Evolutionary conservation across 2,329 filamentous ascomycete species (phyloP), one percentile per base, ranked within the genome.

Genomic region (Colletotrichum zoysiae): DNA sequence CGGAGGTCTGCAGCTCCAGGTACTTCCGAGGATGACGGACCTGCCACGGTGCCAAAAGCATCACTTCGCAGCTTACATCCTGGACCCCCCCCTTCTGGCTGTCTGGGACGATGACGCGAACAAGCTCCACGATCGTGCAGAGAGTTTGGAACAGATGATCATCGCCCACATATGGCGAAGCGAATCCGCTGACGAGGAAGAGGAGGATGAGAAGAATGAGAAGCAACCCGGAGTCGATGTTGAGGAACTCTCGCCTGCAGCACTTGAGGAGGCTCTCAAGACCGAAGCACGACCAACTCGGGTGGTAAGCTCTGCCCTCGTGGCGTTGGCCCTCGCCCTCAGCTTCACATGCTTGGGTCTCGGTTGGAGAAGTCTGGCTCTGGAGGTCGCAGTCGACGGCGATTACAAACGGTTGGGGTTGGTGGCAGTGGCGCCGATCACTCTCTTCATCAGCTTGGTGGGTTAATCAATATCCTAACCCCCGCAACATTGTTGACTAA

Each of bases 1-100:
- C 20, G 83, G 86, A 65, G 88, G 88, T 4, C 84, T 91, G 23
- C 87, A 87, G 35, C 80, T 92, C 8, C 91, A 93, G 76, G 87
- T 92, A 5, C 81, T 92, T 30, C 86, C 86, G 2, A 86, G 85
- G 60, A 86, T 92, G 68, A 81, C 83, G 2, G 85, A 87, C 60
- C 82, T 93, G 5, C 87, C 88, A 0, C 80, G 83, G 33, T 91
- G 89, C 75, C 86, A 90, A 77, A 90, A 90, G 77, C 88, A 91
- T 79, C 89, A 91, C 73, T 91, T 90, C 76, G 89, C 88, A n/a
- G 89, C 89, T 11, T 91, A 91, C 77, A 87, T 91, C 63, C 83
- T 86, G 71, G 87, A 90, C 74, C 81, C 84, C n/a, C 83, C 84
- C 55, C 82, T 90, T 50, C 79, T 91, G n/a, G 82, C 90, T 6